A percentile compares a stretch with the other conserved stretches of the same genome.
These are phyloP conservation scores for Poa annua DNA, from an alignment of 176 grass and related monocot species.

Conservation along the genomic window DNA sequence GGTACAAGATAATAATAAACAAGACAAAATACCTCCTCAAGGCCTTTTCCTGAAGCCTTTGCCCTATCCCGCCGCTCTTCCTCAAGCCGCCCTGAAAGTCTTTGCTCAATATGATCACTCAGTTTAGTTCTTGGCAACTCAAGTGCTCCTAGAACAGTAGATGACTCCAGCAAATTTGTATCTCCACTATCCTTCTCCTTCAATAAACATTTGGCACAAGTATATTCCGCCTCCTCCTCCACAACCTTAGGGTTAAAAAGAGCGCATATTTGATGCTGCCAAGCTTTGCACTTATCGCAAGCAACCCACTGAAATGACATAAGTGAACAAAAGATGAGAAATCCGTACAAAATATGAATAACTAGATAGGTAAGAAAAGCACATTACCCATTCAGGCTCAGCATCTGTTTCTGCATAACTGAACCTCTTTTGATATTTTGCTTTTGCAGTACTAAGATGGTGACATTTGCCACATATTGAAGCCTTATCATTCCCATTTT, in stretches of 20 bases:
- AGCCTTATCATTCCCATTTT: slow-evolving; percentile 56
- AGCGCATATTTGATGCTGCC: slow-evolving; percentile 98
- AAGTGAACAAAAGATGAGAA: slow-evolving; percentile 47
- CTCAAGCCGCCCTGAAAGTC: slow-evolving; percentile 73
- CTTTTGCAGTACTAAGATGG: slow-evolving; percentile 69
- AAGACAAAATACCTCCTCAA: slow-evolving; percentile 73
- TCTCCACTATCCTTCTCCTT: slow-evolving; percentile 64
- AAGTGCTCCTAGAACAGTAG: slow-evolving; percentile 63
- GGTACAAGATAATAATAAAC: slow-evolving; percentile 13
- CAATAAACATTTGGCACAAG: slow-evolving; percentile 81
- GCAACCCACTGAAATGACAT: slow-evolving; percentile 85
- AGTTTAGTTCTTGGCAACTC: slow-evolving; percentile 80
- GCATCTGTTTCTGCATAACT: slow-evolving; percentile 95
- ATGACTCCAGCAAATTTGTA: slow-evolving; percentile 40
- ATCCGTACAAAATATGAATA: slow-evolving; percentile 30
- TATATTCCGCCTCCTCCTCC: slow-evolving; percentile 69
- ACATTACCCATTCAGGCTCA: slow-evolving; percentile 88
- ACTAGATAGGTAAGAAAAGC: slow-evolving; percentile 29
- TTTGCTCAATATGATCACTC: slow-evolving; percentile 89
- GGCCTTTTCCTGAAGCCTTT: slow-evolving; percentile 50
- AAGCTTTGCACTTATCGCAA: slow-evolving; percentile 84
- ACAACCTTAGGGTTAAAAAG: slow-evolving; percentile 83
- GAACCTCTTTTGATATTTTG: slow-evolving; percentile 60
- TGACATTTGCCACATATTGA: slow-evolving; percentile 93
- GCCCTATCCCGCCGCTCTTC: slow-evolving; percentile 71